These are phyloP conservation scores for Grifola frondosa DNA, from an alignment of 1,284 basidiomycete species.

Conservation along the genomic window DNA sequence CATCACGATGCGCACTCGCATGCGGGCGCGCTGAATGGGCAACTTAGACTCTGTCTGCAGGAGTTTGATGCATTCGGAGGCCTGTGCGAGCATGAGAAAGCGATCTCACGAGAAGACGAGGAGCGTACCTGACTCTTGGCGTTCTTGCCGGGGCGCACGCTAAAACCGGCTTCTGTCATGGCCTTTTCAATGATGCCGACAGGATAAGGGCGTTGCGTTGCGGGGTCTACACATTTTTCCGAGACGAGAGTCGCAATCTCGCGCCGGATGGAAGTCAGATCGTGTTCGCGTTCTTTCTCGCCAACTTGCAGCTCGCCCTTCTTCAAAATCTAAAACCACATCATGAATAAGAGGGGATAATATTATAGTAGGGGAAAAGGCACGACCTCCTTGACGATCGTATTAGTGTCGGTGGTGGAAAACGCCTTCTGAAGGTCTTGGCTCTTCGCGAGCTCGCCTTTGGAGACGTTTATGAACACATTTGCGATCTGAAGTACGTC, in stretches of 20 bases:
- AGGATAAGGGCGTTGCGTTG: constrained; percentile 86
- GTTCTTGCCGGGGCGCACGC: constrained; percentile 84
- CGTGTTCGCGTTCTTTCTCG: constrained; percentile 94
- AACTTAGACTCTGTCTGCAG: constrained; percentile 81
- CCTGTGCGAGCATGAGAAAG: constrained; percentile 43
- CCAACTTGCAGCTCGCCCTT: constrained; percentile 98
- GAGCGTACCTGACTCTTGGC: constrained; percentile 83
- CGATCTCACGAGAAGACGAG: background rate
- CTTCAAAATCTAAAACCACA: constrained; percentile 71
- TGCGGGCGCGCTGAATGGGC: constrained; percentile 88
- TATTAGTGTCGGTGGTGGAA: constrained; percentile 69
- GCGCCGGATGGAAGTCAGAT: constrained; percentile 79
- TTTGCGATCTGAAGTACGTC: constrained; percentile 97
- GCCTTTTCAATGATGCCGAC: constrained; percentile 98
- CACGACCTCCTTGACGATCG: constrained; percentile 82
- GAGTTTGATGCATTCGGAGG: constrained; percentile 88
- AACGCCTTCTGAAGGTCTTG: constrained; percentile 93
- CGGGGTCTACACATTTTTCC: constrained; percentile 94
- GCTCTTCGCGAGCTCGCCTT: constrained; percentile 89
- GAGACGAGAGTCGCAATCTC: constrained; percentile 95
- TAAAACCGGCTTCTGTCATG: constrained; percentile 93
- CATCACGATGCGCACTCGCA: constrained; percentile 87
- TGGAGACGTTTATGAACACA: constrained; percentile 95
- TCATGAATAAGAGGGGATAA: background rate
- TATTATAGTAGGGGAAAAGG: background rate